Evolutionary conservation across 495 filamentous ascomycete species (phyloP).

Genomic region (Glonium stellatum): DNA sequence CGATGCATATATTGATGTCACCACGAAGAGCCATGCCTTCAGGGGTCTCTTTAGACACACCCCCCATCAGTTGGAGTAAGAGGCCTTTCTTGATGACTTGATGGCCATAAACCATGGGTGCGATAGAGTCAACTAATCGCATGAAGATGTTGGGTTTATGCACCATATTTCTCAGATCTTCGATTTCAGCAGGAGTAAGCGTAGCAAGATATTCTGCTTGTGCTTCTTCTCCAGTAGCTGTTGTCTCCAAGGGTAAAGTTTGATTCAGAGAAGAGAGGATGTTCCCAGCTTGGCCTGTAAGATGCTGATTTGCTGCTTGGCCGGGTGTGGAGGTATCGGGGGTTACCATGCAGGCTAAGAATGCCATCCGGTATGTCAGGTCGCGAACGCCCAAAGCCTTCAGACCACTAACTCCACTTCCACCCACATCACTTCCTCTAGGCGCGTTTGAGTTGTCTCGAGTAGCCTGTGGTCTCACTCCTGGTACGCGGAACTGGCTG

Average conservation of each 20-base stretch:
- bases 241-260: conserved; percentile 53
- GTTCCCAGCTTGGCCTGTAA: conserved; percentile 66
- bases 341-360: conserved; percentile 94
- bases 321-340: conserved; percentile 78
- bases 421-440: conserved; percentile 71
- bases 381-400: conserved; percentile 92
- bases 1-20: conserved; percentile 98
- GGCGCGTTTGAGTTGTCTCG: conserved; percentile 68
- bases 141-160: conserved; percentile 92
- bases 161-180: conserved; percentile 86
- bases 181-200: conserved; percentile 75
- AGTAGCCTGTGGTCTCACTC: conserved; percentile 74
- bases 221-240: conserved; percentile 67
- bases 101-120: conserved; percentile 95
- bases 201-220: conserved; percentile 82
- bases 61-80: conserved; percentile 85
- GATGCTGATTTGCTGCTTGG: conserved; percentile 53
- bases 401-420: conserved; percentile 76
- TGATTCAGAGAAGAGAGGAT: conserved; percentile 78
- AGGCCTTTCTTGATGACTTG: conserved; percentile 97
- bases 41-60: conserved; percentile 80
- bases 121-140: conserved; percentile 89
- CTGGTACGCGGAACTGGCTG: conserved; percentile 86
- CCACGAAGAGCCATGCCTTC: conserved; percentile 92
- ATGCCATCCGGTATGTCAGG: conserved; percentile 93